phyloP scores from a whole-genome alignment of 2,329 filamentous ascomycete species.

The Leptosphaerulina australis region DNA sequence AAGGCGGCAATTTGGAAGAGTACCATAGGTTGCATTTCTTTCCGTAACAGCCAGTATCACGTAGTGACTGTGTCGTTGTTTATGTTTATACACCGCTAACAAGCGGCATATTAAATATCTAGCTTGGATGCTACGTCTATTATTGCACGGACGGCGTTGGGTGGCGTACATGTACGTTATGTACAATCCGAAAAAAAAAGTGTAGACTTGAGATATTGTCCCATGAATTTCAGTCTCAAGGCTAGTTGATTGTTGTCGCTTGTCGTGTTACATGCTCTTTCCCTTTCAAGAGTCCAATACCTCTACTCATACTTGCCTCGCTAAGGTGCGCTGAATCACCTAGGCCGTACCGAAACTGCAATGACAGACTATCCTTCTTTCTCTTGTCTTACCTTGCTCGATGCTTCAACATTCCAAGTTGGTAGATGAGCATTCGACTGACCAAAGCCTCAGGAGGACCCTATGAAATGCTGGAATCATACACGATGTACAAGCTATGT shows the following conservation, averaged over 20 bases:
- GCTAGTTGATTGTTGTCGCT: not conserved
- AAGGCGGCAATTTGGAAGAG: not conserved
- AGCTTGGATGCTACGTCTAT: constrained; percentile 7
- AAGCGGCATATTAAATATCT: constrained; percentile 24
- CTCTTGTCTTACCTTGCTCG: no score
- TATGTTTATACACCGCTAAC: constrained; percentile 21
- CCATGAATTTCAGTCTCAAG: not conserved
- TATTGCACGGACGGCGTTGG: constrained; percentile 15
- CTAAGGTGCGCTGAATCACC: no score
- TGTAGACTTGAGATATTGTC: not conserved
- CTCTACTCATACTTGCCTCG: no score
- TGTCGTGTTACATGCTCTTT: no score
- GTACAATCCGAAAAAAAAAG: constrained; percentile 5
- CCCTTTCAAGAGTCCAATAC: no score
- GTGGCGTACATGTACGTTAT: constrained; percentile 1
- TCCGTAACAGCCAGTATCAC: constrained; percentile 7
- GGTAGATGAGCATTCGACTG: no score
- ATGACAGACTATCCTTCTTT: no score
- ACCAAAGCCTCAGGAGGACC: no score
- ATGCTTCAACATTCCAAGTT: no score
- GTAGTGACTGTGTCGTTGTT: constrained; percentile 5
- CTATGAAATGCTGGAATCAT: no score
- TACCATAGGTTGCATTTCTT: not conserved
- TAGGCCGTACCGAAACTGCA: no score
- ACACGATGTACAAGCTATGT: no score